These are phyloP conservation scores for Pseudocercospora cruenta DNA, from an alignment of 2,329 filamentous ascomycete genomes.

Conservation along the genomic window DNA sequence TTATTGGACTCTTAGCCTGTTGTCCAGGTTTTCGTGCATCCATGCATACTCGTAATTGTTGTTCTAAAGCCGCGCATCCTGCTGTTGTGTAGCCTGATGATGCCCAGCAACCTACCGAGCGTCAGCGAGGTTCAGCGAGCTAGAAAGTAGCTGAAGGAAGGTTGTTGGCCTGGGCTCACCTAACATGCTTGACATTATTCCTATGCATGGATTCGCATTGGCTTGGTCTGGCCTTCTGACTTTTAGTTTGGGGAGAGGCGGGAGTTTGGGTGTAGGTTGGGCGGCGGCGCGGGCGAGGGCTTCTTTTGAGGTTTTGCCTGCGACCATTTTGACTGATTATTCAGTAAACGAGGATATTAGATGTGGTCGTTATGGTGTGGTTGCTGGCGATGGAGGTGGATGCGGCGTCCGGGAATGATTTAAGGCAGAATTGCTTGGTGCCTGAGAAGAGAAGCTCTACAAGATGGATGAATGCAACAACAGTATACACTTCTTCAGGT, in stretches of 20 bases:
- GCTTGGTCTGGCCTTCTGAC: slow-evolving; percentile 66
- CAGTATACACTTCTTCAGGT: too few species aligned
- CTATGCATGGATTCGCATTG: slow-evolving; percentile 66
- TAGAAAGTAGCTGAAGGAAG: too few species aligned
- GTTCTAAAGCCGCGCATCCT: slow-evolving; percentile 63
- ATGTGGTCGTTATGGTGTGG: background rate
- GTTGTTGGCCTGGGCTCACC: too few species aligned
- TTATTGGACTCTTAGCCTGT: slow-evolving; percentile 77
- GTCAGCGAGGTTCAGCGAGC: background rate
- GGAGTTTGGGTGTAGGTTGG: slow-evolving; percentile 51
- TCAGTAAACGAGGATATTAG: background rate
- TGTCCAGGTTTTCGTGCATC: slow-evolving; percentile 57
- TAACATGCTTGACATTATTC: slow-evolving; percentile 68
- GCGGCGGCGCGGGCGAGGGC: slow-evolving; percentile 38
- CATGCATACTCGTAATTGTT: slow-evolving; percentile 71
- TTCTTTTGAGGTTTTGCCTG: slow-evolving; percentile 37
- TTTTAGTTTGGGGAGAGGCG: slow-evolving; percentile 65
- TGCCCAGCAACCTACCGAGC: slow-evolving; percentile 74
- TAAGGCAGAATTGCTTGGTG: background rate
- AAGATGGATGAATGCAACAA: background rate
- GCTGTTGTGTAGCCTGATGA: slow-evolving; percentile 71
- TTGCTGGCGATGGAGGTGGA: background rate
- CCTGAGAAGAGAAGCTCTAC: background rate
- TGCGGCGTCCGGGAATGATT: background rate
- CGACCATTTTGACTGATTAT: slow-evolving; percentile 35